A percentile compares a stretch with the other conserved stretches of the same genome.
Evolutionary conservation across 176 grass and related monocot genomes (phyloP).

Genomic region (Oryza glaberrima): DNA sequence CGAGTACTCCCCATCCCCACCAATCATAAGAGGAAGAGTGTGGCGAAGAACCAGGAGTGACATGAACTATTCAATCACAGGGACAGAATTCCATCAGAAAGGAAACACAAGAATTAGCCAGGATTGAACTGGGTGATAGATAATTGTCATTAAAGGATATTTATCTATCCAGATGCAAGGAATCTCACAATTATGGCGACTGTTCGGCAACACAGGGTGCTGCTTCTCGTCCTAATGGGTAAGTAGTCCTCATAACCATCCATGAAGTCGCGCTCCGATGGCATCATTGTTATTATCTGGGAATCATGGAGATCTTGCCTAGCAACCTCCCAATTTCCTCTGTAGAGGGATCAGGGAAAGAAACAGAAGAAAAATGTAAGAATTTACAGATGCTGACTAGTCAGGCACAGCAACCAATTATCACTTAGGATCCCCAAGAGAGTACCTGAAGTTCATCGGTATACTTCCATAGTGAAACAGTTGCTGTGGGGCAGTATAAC

Average conservation of each 20-base stretch:
- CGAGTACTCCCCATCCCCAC: conserved; percentile 72
- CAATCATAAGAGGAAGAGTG: conserved; percentile 70
- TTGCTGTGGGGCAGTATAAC: conserved; percentile 77
- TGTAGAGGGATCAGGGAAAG: conserved; percentile 19
- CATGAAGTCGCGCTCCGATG: conserved; percentile 54
- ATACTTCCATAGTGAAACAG: conserved; percentile 86
- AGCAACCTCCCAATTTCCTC: conserved; percentile 83
- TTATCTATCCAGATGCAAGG: background rate
- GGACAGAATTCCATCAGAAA: conserved; percentile 10
- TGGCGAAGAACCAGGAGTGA: conserved; percentile 84
- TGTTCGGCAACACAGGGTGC: conserved; percentile 62
- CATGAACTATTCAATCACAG: conserved; percentile 69
- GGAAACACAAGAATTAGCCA: conserved; percentile 1
- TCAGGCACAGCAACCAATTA: conserved; percentile 4
- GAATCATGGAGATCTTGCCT: conserved; percentile 69
- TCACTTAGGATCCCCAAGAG: background rate
- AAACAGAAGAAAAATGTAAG: conserved; percentile 1
- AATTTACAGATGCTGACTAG: conserved; percentile 10
- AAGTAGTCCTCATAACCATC: conserved; percentile 61
- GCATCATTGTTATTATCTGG: conserved; percentile 80
- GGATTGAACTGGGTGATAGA: background rate
- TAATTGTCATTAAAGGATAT: background rate
- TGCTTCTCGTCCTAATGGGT: conserved; percentile 52
- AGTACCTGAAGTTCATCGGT: conserved; percentile 97
- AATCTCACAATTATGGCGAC: conserved; percentile 69